Conservation (phyloP, 179 eudicot genomes). For the Corrigiola litoralis region DNA sequence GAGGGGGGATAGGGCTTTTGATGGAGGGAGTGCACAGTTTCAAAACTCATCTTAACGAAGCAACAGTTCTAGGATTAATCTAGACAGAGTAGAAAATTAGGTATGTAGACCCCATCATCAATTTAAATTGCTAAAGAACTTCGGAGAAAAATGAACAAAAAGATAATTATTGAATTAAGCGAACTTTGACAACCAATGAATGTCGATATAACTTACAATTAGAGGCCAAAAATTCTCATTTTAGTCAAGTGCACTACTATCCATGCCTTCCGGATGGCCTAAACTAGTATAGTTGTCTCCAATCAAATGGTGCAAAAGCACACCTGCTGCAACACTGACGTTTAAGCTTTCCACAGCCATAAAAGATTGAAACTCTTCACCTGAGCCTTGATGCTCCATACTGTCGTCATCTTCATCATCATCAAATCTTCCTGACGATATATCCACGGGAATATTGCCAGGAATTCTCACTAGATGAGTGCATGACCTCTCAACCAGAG, state of each 20-base stretch:
- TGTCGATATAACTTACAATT: conserved; percentile 1
- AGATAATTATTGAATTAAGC: not conserved
- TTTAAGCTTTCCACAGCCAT: conserved; percentile 96
- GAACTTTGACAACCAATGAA: not conserved
- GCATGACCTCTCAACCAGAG: conserved; percentile 91
- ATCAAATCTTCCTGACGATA: conserved; percentile 30
- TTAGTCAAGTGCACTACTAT: conserved; percentile 21
- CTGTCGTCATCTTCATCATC: conserved; percentile 27
- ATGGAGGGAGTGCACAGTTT: no score
- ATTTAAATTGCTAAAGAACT: not conserved
- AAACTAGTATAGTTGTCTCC: conserved; percentile 36
- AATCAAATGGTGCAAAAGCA: conserved; percentile 82
- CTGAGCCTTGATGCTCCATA: conserved; percentile 14
- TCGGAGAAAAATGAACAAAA: not conserved
- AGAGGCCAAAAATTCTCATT: not conserved
- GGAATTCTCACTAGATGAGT: conserved; percentile 66
- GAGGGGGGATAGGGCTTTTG: not conserved
- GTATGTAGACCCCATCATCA: conserved; percentile 1
- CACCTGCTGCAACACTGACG: conserved; percentile 99
- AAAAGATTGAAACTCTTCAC: conserved; percentile 63
- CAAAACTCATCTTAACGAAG: no score
- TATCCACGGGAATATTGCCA: conserved; percentile 54
- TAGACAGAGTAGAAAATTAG: not conserved
- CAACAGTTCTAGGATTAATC: not conserved
- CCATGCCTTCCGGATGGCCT: not conserved